A percentile compares a stretch with the other conserved stretches of the same genome.
Evolutionary conservation across 768 basidiomycete genomes (phyloP).

Genomic region (Lentinus tigrinus): DNA sequence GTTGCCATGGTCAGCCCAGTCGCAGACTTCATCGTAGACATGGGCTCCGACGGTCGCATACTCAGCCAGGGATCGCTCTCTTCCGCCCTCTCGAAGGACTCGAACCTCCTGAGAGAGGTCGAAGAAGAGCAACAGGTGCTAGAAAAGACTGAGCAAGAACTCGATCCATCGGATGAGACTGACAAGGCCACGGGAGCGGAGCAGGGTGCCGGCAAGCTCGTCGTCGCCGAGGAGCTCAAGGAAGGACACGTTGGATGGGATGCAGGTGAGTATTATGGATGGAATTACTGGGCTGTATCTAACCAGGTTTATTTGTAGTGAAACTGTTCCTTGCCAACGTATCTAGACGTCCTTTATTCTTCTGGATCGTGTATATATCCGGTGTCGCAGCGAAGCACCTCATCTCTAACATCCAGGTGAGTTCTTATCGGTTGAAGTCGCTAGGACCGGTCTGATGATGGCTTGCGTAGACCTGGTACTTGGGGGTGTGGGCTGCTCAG

Average conservation of each 20-base stretch:
- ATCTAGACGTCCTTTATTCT: conserved; percentile 8
- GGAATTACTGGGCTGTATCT: too few relatives aligned
- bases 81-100: conserved; percentile 40
- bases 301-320: conserved; percentile 18
- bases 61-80: conserved; percentile 45
- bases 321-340: conserved; percentile 25
- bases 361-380: neutral
- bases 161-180: conserved; percentile 21
- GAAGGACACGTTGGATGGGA: neutral
- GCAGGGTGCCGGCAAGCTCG: conserved; percentile 29
- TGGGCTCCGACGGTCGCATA: conserved; percentile 51
- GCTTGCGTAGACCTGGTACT: conserved; percentile 38
- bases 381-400: conserved; percentile 23
- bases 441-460: conserved; percentile 26
- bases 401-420: conserved; percentile 1
- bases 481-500: conserved; percentile 46
- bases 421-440: conserved; percentile 1
- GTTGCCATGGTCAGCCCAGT: conserved; percentile 50
- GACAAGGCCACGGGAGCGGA: conserved; percentile 11
- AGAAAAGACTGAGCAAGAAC: conserved; percentile 20
- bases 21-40: conserved; percentile 51
- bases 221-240: neutral
- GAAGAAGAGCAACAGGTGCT: conserved; percentile 21
- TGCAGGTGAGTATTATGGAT: neutral
- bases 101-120: conserved; percentile 28